Evolutionary conservation across 2,329 filamentous ascomycete species (phyloP), one percentile per base, ranked within the genome.

Genomic region (Karstenula rhodostoma): DNA sequence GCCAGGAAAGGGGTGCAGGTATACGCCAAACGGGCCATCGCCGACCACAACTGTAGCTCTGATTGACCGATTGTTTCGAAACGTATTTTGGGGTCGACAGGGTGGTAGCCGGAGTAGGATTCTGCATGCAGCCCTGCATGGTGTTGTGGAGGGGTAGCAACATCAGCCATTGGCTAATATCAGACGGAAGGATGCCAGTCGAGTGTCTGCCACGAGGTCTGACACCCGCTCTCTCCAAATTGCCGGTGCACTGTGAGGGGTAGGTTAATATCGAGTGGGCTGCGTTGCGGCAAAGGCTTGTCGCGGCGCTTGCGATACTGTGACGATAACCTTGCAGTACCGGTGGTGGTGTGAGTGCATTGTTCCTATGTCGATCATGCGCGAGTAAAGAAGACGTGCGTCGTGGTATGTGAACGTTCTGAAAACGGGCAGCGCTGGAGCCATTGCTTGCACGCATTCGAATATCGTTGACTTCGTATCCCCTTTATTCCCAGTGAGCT

Each of bases 21-120:
- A 23, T 43, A 60, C 48, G 57, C 44, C 55, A 33, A 44, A 19
- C 44, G 15, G 27, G 37, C 3, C 37, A 32, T 44, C 25, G 35
- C 46, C 58, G 42, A n/a, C 33, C 44, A 29, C 32, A 47, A n/a
- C 46, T 64, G 59, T 46, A 54, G n/a, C 32, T 63, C 42, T 66
- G 56, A 66, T 66, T 66, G 66, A 66, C 57, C 59, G 48, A 59
- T 50, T 60, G 62, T 66, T 64, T 63, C 51, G 51, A 63, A 59
- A 65, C 58, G 25, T 52, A 53, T 59, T 57, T 43, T 60, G 23
- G 40, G 56, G 56, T 40, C 46, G 46, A 57, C 25, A 48, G 46
- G 40, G 23, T 47, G n/a, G 42, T 44, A 54, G 47, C 48, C 51
- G 59, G 57, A 37, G 47, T 53, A 49, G 52, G 58, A 66, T 33